Evolutionary conservation across 2,329 filamentous ascomycete genomes (phyloP), one percentile per base, ranked within the genome.

Genomic region (Bipolaris sorokiniana): DNA sequence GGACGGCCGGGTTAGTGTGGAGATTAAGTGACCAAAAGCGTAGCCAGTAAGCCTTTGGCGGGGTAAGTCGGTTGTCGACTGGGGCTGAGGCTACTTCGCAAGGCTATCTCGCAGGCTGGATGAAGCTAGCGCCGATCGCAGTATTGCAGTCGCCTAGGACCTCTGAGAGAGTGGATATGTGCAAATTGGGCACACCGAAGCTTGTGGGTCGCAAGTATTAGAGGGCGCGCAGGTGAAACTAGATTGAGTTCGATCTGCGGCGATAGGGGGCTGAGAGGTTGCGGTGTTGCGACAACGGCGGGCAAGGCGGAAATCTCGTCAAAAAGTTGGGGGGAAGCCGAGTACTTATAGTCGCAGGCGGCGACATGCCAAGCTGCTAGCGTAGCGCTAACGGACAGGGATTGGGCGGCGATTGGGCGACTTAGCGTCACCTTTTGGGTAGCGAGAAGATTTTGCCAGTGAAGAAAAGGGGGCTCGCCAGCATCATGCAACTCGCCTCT

Each of bases 1-100:
- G 57, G 68, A 71, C 65, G 63, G 64, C 51, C 46, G 59, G 56
- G 67, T 66, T 59, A 70, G 68, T 64, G 59, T 45, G 51, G 58
- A 61, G 59, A 65, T 59, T 65, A 67, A 56, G 59, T 65, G 63
- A 71, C 71, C 73, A 76, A 77, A 76, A 73, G 72, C 75, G 72
- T 77, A 72, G 71, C 76, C 76, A 76, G 76, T 74, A 74, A 75
- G 75, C 76, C 74, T 75, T 77, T 76, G 74, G 70, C 67, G 62
- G 56, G 54, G 61, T 59, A 56, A 60, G 59, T 54, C 57, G 51
- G 7, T 10, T 28, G 26, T 28, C 70, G 65, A 67, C 63, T 63
- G 58, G 46, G 48, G 62, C 42, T 48, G 62, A 64, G 66, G 67
- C 70, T 71, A 66, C 65, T 69, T 20, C 53, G 66, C 49, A 51